phyloP scores from a whole-genome alignment of 1,139 yeast species.

The Pneumocystis sp. region DNA sequence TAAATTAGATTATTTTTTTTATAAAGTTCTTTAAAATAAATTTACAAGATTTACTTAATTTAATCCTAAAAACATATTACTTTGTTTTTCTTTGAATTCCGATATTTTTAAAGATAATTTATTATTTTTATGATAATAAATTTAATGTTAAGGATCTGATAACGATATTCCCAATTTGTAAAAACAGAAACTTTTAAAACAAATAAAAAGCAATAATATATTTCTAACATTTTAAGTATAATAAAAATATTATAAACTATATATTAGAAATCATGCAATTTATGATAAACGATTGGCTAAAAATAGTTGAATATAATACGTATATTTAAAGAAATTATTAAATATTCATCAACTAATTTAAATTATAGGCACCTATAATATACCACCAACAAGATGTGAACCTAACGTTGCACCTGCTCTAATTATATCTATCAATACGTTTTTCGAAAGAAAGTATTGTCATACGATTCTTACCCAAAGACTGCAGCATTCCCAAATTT shows the following conservation, averaged over 20 bases:
- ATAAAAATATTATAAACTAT: neutral
- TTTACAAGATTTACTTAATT: neutral
- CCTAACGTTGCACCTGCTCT: neutral
- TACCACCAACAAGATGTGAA: neutral
- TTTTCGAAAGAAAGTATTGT: neutral
- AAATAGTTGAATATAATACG: neutral
- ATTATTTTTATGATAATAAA: too few species aligned
- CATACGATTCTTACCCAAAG: constrained; percentile 36
- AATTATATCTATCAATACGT: neutral
- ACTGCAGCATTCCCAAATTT: constrained; percentile 84
- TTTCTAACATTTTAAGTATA: neutral
- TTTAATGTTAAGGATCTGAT: too few species aligned
- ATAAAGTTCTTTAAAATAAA: neutral
- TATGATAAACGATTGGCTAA: neutral
- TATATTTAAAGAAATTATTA: constrained; percentile 7
- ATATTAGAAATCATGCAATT: neutral
- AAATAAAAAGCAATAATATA: neutral
- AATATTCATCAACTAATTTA: neutral
- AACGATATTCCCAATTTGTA: too few species aligned
- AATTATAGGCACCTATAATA: neutral
- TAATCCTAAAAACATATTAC: neutral
- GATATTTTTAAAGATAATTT: too few species aligned
- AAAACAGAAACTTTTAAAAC: too few species aligned
- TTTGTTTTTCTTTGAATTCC: neutral
- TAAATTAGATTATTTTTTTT: neutral